phyloP scores from a whole-genome alignment of 2,329 filamentous ascomycete genomes.

The Chaetomium olivaceum region DNA sequence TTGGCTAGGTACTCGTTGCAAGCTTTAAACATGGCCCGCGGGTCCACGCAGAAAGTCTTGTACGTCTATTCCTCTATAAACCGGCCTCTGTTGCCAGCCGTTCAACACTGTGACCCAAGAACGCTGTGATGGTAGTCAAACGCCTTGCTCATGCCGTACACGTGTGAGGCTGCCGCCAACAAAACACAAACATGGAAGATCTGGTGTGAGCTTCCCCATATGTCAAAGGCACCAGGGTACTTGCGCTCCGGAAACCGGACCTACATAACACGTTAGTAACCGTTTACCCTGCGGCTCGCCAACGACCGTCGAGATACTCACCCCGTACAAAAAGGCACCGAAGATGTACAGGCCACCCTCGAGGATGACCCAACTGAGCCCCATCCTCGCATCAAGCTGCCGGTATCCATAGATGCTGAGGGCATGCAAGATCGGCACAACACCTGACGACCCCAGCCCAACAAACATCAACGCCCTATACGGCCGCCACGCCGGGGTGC shows the following conservation, averaged over 20 bases:
- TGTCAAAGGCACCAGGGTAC: conserved; percentile 78
- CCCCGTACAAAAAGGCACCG: conserved; percentile 84
- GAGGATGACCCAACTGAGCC: conserved; percentile 74
- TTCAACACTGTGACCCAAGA: conserved; percentile 52
- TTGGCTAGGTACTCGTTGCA: background rate
- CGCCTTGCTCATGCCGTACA: conserved; percentile 77
- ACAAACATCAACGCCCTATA: conserved; percentile 90
- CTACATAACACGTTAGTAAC: conserved; percentile 40
- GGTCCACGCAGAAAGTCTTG: background rate
- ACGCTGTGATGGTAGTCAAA: conserved; percentile 80
- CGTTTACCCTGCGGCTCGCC: conserved; percentile 1
- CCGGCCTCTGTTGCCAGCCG: conserved; percentile 1
- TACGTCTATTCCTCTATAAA: conserved; percentile 6
- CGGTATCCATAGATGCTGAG: conserved; percentile 65
- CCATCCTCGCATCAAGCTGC: conserved; percentile 70
- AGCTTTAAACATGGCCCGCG: background rate
- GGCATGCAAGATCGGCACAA: conserved; percentile 82
- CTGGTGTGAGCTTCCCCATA: conserved; percentile 92
- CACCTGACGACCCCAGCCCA: conserved; percentile 77
- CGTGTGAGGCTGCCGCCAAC: conserved; percentile 76
- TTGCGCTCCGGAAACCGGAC: conserved; percentile 79
- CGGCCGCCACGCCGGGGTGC: conserved; percentile 78
- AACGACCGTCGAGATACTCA: conserved; percentile 44
- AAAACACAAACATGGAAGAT: conserved; percentile 92
- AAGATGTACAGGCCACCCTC: conserved; percentile 83